Percentiles rank a stretch among this genome's conserved stretches.
Evolutionary conservation across 108 stramenopile species (phyloP).

Genomic region (Schizochytrium sp.): DNA sequence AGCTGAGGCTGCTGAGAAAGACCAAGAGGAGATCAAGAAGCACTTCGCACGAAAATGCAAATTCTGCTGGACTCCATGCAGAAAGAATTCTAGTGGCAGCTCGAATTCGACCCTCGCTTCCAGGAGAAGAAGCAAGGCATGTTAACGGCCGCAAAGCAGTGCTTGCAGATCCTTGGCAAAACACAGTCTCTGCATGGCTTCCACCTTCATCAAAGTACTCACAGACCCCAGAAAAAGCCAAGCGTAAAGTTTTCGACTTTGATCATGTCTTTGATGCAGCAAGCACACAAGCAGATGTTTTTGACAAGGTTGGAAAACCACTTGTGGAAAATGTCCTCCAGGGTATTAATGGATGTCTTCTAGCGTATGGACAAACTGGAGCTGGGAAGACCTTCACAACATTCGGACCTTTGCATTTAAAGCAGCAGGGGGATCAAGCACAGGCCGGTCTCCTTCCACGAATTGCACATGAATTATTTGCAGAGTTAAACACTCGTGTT

Average conservation of each 20-base stretch:
- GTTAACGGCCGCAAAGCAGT: slow-evolving; percentile 9
- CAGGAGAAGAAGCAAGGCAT: slow-evolving; percentile 21
- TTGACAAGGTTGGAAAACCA: slow-evolving; percentile 72
- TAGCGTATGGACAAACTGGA: slow-evolving; percentile 79
- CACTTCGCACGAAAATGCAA: too few species aligned
- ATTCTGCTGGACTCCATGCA: not conserved
- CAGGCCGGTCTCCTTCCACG: slow-evolving; percentile 79
- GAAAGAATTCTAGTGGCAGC: slow-evolving; percentile 35
- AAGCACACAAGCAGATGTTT: slow-evolving; percentile 71
- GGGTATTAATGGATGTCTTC: slow-evolving; percentile 80
- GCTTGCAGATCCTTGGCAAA: slow-evolving; percentile 42
- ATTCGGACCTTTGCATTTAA: slow-evolving; percentile 70
- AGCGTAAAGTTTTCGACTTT: slow-evolving; percentile 73
- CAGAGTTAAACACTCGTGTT: not conserved
- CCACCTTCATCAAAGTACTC: slow-evolving; percentile 33
- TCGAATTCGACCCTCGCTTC: slow-evolving; percentile 34
- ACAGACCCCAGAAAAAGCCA: slow-evolving; percentile 57
- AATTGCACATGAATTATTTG: slow-evolving; percentile 71
- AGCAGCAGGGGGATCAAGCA: slow-evolving; percentile 64
- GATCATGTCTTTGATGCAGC: slow-evolving; percentile 75
- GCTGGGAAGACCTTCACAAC: slow-evolving; percentile 77
- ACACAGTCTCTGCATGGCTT: slow-evolving; percentile 32
- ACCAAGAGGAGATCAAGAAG: too few species aligned
- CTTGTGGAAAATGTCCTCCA: slow-evolving; percentile 76
- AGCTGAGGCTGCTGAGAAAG: too few species aligned